Percentiles rank a stretch among this genome's conserved stretches.
These are phyloP conservation scores for Pythium aquatile DNA, from an alignment of 352 stramenopile species.

Conservation along the genomic window DNA sequence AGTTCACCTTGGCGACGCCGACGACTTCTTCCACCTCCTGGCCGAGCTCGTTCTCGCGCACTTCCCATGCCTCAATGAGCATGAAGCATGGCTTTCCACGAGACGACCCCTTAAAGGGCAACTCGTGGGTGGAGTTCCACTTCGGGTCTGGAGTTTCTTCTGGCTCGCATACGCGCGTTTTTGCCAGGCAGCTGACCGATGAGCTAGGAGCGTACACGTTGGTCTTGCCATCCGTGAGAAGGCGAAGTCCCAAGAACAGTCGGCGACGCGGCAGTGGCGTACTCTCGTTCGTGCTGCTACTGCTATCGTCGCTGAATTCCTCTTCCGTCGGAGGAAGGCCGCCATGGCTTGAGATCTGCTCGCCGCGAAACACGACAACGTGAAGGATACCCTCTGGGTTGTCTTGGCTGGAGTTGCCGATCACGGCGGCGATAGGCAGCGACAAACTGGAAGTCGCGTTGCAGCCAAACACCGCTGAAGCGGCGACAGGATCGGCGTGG, in stretches of 20 bases:
- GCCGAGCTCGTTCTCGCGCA: slow-evolving; percentile 39
- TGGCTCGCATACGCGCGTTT: slow-evolving; percentile 56
- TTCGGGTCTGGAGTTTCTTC: slow-evolving; percentile 63
- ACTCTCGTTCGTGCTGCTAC: slow-evolving; percentile 41
- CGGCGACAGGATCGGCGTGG: slow-evolving; percentile 76
- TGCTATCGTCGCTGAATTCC: slow-evolving; percentile 51
- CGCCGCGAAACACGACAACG: slow-evolving; percentile 75
- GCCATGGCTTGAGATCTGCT: slow-evolving; percentile 76
- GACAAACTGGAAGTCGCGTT: slow-evolving; percentile 86
- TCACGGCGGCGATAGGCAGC: slow-evolving; percentile 78
- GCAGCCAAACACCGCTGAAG: slow-evolving; percentile 85
- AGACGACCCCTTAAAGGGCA: slow-evolving; percentile 67
- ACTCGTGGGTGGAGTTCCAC: slow-evolving; percentile 80
- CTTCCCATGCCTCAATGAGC: slow-evolving; percentile 84
- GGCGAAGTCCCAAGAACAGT: slow-evolving; percentile 70
- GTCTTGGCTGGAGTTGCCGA: slow-evolving; percentile 75
- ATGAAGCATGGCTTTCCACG: slow-evolving; percentile 84
- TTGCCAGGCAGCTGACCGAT: slow-evolving; percentile 68
- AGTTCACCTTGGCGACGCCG: slow-evolving; percentile 84
- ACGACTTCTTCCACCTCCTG: slow-evolving; percentile 63
- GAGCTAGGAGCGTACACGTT: slow-evolving; percentile 85
- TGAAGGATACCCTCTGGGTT: slow-evolving; percentile 74
- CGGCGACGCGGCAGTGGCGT: slow-evolving; percentile 32
- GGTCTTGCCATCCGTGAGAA: slow-evolving; percentile 83
- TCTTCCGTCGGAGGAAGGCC: slow-evolving; percentile 37